Evolutionary conservation across 805 yeast species (phyloP).

Genomic region (Yueomyces sinensis): DNA sequence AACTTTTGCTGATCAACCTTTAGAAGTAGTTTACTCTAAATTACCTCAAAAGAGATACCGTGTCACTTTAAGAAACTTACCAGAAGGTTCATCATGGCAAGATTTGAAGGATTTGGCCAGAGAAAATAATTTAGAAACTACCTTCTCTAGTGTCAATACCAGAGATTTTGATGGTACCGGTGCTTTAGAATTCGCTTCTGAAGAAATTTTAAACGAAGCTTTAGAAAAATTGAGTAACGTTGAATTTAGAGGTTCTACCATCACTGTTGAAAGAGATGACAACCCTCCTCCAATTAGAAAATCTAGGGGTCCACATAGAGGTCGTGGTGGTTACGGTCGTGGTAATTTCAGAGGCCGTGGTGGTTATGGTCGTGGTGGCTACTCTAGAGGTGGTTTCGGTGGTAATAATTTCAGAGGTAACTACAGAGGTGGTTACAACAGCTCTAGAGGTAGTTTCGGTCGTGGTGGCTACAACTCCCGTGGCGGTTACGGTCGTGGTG

Average conservation of each 20-base stretch:
- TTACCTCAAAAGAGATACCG: conserved; percentile 57
- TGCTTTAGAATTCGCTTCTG: conserved; percentile 37
- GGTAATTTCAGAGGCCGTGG: conserved; percentile 29
- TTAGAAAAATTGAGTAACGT: conserved; percentile 58
- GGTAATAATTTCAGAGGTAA: conserved; percentile 28
- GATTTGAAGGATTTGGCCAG: conserved; percentile 83
- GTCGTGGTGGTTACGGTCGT: conserved; percentile 35
- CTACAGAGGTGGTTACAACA: conserved; percentile 28
- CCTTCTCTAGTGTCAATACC: conserved; percentile 37
- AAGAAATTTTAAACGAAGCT: conserved; percentile 67
- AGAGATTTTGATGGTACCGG: conserved; percentile 35
- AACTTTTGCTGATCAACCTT: conserved; percentile 43
- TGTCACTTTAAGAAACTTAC: conserved; percentile 55
- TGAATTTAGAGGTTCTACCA: conserved; percentile 55
- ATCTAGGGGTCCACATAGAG: conserved; percentile 35
- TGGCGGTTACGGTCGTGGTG: conserved; percentile 27
- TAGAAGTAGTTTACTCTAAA: conserved; percentile 31
- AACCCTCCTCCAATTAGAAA: conserved; percentile 36
- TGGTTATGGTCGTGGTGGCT: conserved; percentile 28
- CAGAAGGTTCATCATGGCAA: conserved; percentile 76
- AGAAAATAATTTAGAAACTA: conserved; percentile 54
- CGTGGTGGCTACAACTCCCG: conserved; percentile 21
- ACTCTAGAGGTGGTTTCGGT: conserved; percentile 33
- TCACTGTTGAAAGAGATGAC: conserved; percentile 69
- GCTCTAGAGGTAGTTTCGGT: conserved; percentile 27